Evolutionary conservation across 2,329 filamentous ascomycete species (phyloP).

Genomic region (Fusarium avenaceum): DNA sequence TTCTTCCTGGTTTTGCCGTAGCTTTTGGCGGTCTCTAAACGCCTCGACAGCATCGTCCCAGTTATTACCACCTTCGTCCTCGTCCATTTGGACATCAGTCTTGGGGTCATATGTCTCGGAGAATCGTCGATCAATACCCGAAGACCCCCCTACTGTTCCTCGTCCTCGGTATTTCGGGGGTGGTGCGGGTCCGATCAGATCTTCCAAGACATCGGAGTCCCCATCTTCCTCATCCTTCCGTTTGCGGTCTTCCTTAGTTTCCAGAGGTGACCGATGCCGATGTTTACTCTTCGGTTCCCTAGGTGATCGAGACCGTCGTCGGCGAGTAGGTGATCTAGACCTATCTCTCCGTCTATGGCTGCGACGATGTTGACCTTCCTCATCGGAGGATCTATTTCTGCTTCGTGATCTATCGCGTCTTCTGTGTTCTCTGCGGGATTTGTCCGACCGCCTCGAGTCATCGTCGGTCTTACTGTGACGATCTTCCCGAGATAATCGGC

Average conservation of each 20-base stretch:
- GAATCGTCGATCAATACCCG: conserved; percentile 85
- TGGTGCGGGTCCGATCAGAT: conserved; percentile 81
- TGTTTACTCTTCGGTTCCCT: conserved; percentile 50
- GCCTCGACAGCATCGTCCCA: conserved; percentile 87
- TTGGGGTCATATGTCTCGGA: conserved; percentile 72
- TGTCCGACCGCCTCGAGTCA: conserved; percentile 22
- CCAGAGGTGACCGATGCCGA: conserved; percentile 52
- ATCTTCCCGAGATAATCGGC: conserved; percentile 46
- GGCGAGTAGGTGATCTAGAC: conserved; percentile 48
- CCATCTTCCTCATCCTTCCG: conserved; percentile 34
- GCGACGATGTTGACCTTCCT: conserved; percentile 30
- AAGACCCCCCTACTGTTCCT: conserved; percentile 71
- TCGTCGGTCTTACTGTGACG: conserved; percentile 34
- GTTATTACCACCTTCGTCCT: conserved; percentile 66
- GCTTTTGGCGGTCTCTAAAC: conserved; percentile 82
- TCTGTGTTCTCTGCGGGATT: conserved; percentile 34
- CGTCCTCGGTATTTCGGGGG: conserved; percentile 72
- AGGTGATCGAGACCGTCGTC: conserved; percentile 53
- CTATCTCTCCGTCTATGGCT: conserved; percentile 42
- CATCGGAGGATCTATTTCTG: conserved; percentile 27
- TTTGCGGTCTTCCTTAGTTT: conserved; percentile 33
- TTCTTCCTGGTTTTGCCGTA: conserved; percentile 81
- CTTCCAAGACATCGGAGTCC: conserved; percentile 78
- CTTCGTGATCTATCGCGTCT: conserved; percentile 39
- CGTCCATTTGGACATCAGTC: conserved; percentile 67